Base-by-base conservation (phyloP, 148 eudicot species). In the Vaccinium vitisidaea region DNA sequence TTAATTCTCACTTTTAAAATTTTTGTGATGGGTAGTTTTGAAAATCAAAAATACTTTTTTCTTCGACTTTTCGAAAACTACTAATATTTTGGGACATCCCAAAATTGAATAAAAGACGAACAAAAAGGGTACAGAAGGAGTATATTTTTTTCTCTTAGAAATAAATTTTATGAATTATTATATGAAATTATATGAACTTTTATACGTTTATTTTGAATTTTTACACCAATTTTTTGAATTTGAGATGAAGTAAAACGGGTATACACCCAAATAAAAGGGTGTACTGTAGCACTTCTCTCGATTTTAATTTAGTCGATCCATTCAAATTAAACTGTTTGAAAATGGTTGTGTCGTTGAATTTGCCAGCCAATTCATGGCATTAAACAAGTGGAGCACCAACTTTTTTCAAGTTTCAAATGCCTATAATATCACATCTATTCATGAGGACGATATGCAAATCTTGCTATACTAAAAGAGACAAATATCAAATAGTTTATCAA, bases 291-390 rank as follows among this genome's bases (percentile, higher is more conserved):
- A 69, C 16, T 25, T 25, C 16, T 27, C 74, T 65, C 46, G 53
- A 9, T 75, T 46, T 43, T 11, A 9, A 69, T 27, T 69, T 12
- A 27, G 74, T 27, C 74, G 12, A 75, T 11, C 80, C 16, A 50
- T 23, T 36, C 39, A 36, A 36, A 36, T 77, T 11, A 50, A 49
- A 12, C 14, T n/a, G 27, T 10, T 77, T 21, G 16, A 12, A 43
- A 76, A 48, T 19, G n/a, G 23, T 21, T 36, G 4, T 76, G 13
- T 48, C 19, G 21, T 49, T 49, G n/a, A 30, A 76, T 76, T 23
- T 77, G 56, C 59, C 80, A 77, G 56, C 39, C 80, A 77, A 50
- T 50, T 77, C 58, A 77, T 21, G 58, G 56, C 11, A 48, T 77
- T 77, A 23, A 21, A 77, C 16, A 54, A 54, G 43, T 53, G 65